These are phyloP conservation scores for Stachybotrys chlorohalonatus DNA, from an alignment of 2,329 filamentous ascomycete genomes.

Conservation along the genomic window DNA sequence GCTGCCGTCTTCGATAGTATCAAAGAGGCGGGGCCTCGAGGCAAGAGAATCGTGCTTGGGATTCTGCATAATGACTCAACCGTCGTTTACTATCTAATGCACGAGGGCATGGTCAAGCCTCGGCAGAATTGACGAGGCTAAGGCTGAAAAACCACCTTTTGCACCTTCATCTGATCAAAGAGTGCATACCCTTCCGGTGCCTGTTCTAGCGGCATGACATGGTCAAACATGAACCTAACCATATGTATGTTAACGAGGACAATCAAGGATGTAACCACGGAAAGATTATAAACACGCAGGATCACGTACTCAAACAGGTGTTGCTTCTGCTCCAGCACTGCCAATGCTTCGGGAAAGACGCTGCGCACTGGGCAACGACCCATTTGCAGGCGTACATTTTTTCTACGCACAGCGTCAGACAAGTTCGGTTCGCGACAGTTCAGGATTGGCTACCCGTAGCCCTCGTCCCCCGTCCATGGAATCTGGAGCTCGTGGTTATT, in stretches of 20 bases:
- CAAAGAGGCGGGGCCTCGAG: constrained; percentile 33
- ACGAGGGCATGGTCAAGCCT: constrained; percentile 81
- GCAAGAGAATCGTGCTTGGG: constrained; percentile 65
- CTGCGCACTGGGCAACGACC: constrained; percentile 67
- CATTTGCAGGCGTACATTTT: constrained; percentile 68
- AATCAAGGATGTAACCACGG: not conserved
- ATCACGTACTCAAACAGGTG: constrained; percentile 53
- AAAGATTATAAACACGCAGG: not conserved
- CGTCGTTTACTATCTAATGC: constrained; percentile 75
- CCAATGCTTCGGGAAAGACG: constrained; percentile 57
- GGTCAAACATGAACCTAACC: constrained; percentile 65
- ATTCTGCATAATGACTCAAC: constrained; percentile 74
- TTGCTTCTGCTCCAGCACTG: constrained; percentile 57
- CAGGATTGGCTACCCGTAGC: constrained; percentile 36
- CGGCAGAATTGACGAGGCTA: constrained; percentile 57
- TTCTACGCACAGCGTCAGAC: constrained; percentile 31
- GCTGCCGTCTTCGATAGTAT: constrained; percentile 62
- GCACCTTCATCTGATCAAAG: constrained; percentile 64
- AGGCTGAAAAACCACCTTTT: constrained; percentile 62
- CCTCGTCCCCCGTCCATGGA: constrained; percentile 57
- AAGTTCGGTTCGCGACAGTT: not conserved
- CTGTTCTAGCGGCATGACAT: constrained; percentile 60
- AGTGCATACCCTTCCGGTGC: constrained; percentile 61
- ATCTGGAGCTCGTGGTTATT: constrained; percentile 33
- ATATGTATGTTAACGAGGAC: not conserved